phyloP scores from a whole-genome alignment of 768 basidiomycete genomes.

The Phallus indusiatus region DNA sequence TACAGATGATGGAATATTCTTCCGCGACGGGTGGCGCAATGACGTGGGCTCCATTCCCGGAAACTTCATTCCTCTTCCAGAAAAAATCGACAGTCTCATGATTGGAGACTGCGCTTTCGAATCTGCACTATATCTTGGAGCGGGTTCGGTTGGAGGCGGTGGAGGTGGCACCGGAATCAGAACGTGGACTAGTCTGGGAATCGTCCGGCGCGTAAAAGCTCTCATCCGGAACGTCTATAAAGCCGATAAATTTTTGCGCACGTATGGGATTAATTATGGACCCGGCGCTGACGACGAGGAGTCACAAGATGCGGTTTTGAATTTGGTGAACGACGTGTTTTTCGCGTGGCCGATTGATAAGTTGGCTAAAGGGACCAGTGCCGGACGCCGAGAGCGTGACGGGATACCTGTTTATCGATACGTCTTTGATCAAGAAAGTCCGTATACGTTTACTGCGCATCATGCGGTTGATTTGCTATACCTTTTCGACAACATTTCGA shows the following conservation, averaged over 20 bases:
- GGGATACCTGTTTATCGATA: conserved; percentile 69
- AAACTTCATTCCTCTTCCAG: conserved; percentile 24
- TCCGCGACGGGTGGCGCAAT: conserved; percentile 50
- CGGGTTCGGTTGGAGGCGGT: conserved; percentile 32
- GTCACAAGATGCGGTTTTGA: conserved; percentile 31
- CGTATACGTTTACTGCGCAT: conserved; percentile 52
- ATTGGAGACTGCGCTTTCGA: conserved; percentile 67
- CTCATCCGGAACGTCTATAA: conserved; percentile 61
- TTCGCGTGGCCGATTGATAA: conserved; percentile 73
- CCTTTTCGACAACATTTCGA: conserved; percentile 66
- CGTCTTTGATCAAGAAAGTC: conserved; percentile 75
- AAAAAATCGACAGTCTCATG: conserved; percentile 43
- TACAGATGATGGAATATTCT: conserved; percentile 63
- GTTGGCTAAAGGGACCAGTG: conserved; percentile 36
- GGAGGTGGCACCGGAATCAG: neutral
- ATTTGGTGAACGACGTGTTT: conserved; percentile 65
- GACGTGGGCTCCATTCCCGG: conserved; percentile 8
- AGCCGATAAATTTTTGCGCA: conserved; percentile 50
- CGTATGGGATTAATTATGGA: conserved; percentile 55
- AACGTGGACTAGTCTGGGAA: conserved; percentile 49
- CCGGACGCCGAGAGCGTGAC: conserved; percentile 29
- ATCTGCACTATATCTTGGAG: conserved; percentile 50
- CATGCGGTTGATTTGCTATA: conserved; percentile 68
- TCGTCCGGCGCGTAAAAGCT: conserved; percentile 61
- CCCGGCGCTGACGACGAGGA: conserved; percentile 4